phyloP scores from a whole-genome alignment of 2,329 filamentous ascomycete species.

The Epichloe scottii region DNA sequence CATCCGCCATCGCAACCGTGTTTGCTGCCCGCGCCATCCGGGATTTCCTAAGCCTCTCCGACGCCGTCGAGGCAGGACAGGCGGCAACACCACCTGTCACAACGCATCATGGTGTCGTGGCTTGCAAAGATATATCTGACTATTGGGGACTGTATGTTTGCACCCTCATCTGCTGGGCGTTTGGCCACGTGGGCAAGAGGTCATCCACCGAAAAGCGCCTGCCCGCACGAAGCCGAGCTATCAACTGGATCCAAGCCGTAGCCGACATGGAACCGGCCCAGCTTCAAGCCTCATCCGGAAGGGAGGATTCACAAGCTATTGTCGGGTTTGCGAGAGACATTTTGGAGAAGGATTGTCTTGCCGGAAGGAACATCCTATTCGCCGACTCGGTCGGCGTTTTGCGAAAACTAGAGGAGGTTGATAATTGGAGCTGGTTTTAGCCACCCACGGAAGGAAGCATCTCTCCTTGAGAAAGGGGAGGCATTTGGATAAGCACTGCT shows the following conservation, averaged over 20 bases:
- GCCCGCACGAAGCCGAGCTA: constrained; percentile 16
- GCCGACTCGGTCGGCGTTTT: constrained; percentile 42
- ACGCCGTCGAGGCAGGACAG: background rate
- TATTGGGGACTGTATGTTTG: constrained; percentile 46
- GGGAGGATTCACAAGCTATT: constrained; percentile 30
- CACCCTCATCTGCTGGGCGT: constrained; percentile 47
- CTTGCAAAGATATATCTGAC: constrained; percentile 30
- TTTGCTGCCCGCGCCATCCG: constrained; percentile 41
- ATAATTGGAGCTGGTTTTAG: constrained; percentile 23
- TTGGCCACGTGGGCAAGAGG: constrained; percentile 24
- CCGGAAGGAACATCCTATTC: constrained; percentile 35
- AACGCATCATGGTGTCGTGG: constrained; percentile 3
- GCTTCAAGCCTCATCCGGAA: constrained; percentile 21
- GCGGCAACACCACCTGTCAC: constrained; percentile 11
- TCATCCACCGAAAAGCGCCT: constrained; percentile 9
- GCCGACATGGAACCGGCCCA: constrained; percentile 28
- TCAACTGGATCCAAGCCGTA: constrained; percentile 28
- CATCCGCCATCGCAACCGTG: constrained; percentile 31
- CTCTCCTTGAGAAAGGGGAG: background rate
- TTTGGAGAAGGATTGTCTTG: constrained; percentile 37
- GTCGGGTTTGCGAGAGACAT: constrained; percentile 34
- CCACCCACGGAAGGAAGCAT: background rate
- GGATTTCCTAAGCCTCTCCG: constrained; percentile 23
- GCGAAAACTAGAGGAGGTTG: constrained; percentile 35
- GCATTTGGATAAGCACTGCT: background rate